Base-by-base conservation (phyloP, 768 basidiomycete genomes). In the Russula sp. region DNA sequence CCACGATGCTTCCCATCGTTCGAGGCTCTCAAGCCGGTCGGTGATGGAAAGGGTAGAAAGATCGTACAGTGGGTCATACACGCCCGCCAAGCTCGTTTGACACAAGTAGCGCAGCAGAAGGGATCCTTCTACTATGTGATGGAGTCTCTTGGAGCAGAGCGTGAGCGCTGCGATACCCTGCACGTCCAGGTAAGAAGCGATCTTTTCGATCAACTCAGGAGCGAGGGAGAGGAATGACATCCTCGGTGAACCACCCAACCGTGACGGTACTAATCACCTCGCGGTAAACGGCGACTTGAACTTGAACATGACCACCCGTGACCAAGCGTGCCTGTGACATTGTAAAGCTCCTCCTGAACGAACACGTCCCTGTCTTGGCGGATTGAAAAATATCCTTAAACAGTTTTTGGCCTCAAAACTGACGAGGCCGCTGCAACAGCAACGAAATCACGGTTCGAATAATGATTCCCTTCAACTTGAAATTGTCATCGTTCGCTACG, bases 171-270 rank as follows among this genome's bases (percentile, higher is more conserved):
- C 32, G 7, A 63, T 39, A 14, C 48, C 62, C 16, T 53, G 50
- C 0, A 35, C 56, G 56, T 45, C 35, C 13, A 63, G 49, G 32
- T 32, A 40, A 0, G 44, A 53, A 16, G 50, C 44, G 44, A 58
- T 63, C 27, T 63, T 31, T 42, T 63, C 62, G 51, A 58, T 47
- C 13, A 63, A 51, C 39, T 63, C 61, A 1, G 55, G 35, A 3
- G 55, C 45, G 42, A 62, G 61, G 11, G 61, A 57, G 40, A 45
- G 56, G 31, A 57, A 52, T 9, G 61, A 62, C 61, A 62, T 62
- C 35, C 14, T 48, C n/a, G 4, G 6, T 27, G 11, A 48, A 18
- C 42, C 44, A n/a, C 7, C 6, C 10, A 48, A 20, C 27, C 27
- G 27, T 27, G 27, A 27, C 31, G 40, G 59, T 53, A 35, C 44